Conservation (phyloP, 2,329 filamentous ascomycete species). For the Thermochaetoides dissita region DNA sequence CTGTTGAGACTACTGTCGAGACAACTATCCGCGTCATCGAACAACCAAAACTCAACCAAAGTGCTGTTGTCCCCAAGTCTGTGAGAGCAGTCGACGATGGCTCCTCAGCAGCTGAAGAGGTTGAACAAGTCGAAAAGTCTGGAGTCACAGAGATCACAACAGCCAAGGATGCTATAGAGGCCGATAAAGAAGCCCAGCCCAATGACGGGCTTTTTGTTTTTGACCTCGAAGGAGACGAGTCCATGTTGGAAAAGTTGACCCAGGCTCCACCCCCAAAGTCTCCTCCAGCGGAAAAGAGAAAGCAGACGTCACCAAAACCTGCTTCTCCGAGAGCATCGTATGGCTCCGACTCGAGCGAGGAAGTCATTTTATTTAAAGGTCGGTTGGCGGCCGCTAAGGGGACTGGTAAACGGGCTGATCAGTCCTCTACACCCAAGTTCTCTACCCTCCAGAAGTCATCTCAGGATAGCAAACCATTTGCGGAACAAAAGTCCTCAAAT, state of each 20-base stretch:
- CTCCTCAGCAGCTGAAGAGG: background rate
- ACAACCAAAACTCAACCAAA: too few relatives aligned
- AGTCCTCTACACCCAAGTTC: background rate
- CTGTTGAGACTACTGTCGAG: background rate
- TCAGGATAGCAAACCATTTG: too few relatives aligned
- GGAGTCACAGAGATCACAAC: background rate
- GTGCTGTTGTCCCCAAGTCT: too few relatives aligned
- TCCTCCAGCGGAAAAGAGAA: too few relatives aligned
- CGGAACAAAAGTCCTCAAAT: too few relatives aligned
- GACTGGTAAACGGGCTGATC: background rate
- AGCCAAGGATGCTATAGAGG: background rate
- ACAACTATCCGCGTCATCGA: too few relatives aligned
- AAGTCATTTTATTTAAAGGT: conserved; percentile 53
- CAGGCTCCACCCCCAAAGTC: too few relatives aligned
- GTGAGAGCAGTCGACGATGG: too few relatives aligned
- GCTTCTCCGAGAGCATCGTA: conserved; percentile 12
- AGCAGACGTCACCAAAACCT: conserved; percentile 3
- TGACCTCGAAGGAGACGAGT: conserved; percentile 23
- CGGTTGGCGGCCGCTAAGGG: conserved; percentile 11
- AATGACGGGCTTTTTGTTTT: conserved; percentile 21
- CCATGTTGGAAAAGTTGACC: conserved; percentile 2
- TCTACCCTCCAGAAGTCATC: background rate
- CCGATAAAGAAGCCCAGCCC: background rate
- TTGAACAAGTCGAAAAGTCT: background rate
- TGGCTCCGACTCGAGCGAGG: conserved; percentile 48